Evolutionary conservation across 352 stramenopile genomes (phyloP), one percentile per base, ranked within the genome.

Genomic region (Pythium rhizo-oryzae): DNA sequence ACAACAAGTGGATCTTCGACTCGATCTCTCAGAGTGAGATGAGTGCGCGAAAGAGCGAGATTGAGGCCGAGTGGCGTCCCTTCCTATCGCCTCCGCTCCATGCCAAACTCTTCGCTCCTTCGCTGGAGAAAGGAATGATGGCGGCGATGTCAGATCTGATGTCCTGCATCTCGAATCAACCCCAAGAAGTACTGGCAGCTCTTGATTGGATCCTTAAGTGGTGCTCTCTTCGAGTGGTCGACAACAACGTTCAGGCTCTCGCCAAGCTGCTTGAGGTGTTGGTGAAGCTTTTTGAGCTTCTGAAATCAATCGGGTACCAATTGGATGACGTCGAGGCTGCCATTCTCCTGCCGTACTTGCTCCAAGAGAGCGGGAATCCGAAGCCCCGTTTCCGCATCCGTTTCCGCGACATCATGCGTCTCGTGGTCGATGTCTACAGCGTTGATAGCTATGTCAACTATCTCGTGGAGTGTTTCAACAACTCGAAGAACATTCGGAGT

Each of bases 211-310:
- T 95, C 15, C 74, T 96, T 35, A 96, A 96, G 72, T 96, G 89
- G 89, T 94, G 82, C 28, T 84, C 80, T 7, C 76, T 96, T 15
- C 85, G 89, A 9, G 82, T 96, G 53, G 87, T 95, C 11, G 89
- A 96, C 71, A 95, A 95, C 60, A 96, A 96, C 49, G 89, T 95
- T 18, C 87, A 96, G 68, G 89, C 85, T 0, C 75, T 95, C 18
- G 85, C 83, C 1, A 95, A 95, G 44, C 58, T 96, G 35, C 71
- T 96, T 3, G 87, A 96, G 49, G 78, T 96, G 4, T 61, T 96
- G 9, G 81, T 94, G 9, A 90, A 91, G 58, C 72, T 96, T 15
- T 92, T 96, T 41, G 78, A 91, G 59, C 80, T 94, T 70, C 64
- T 96, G n/a, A 92, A 91, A 51, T 70, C 74, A 6, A 64, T 69